A percentile compares a stretch with the other conserved stretches of the same genome.
Evolutionary conservation across 495 filamentous ascomycete species (phyloP).

Genomic region (Neurospora intermedia): DNA sequence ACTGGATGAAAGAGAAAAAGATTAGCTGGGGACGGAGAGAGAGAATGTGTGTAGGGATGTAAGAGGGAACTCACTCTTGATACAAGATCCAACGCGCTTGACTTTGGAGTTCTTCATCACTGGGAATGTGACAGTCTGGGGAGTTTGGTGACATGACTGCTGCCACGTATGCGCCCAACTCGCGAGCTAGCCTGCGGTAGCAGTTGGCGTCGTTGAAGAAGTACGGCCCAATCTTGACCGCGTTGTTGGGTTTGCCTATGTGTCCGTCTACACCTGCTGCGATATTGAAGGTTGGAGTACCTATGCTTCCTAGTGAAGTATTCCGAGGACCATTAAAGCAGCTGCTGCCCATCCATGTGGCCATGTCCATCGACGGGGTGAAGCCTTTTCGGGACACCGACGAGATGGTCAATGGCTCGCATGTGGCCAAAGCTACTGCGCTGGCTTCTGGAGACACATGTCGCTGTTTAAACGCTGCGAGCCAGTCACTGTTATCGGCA

Average conservation of each 20-base stretch:
- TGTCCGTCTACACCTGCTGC: neutral
- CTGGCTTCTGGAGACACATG: slow-evolving; percentile 14
- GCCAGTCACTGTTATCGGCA: slow-evolving; percentile 54
- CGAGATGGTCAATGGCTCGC: slow-evolving; percentile 7
- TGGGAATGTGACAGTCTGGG: slow-evolving; percentile 41
- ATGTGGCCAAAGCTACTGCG: neutral
- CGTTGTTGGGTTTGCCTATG: neutral
- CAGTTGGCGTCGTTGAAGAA: slow-evolving; percentile 44
- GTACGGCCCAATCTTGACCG: slow-evolving; percentile 3
- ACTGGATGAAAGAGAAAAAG: slow-evolving; percentile 14
- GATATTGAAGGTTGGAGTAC: neutral
- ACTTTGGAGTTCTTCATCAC: slow-evolving; percentile 42
- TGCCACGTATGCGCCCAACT: slow-evolving; percentile 37
- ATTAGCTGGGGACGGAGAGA: neutral
- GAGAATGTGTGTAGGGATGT: neutral
- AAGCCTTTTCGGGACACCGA: neutral
- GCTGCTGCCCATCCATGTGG: neutral
- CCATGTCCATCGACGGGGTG: neutral
- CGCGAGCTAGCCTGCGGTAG: slow-evolving; percentile 37
- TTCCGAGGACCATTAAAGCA: neutral
- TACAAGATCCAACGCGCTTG: slow-evolving; percentile 48
- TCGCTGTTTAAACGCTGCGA: slow-evolving; percentile 35
- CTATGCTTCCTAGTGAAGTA: neutral
- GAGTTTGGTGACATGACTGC: slow-evolving; percentile 41
- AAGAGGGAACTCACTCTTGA: slow-evolving; percentile 33